Conservation (phyloP, 495 filamentous ascomycete genomes). For the Tuber brumale region DNA sequence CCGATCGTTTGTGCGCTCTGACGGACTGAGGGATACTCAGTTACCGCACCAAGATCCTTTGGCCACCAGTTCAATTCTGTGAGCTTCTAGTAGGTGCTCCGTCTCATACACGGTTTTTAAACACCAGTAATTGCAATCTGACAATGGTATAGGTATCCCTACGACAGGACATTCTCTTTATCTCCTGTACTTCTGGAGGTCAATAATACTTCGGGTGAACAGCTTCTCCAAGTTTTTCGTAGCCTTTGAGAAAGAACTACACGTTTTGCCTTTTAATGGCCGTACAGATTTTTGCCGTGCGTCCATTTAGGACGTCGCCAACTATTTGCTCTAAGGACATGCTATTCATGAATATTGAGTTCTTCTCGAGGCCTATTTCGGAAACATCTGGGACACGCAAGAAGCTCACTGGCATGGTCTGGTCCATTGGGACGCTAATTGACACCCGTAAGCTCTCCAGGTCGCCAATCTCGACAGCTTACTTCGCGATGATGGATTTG, state of each 20-base stretch:
- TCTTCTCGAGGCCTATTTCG: background rate
- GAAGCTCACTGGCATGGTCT: slow-evolving; percentile 8
- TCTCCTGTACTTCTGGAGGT: slow-evolving; percentile 63
- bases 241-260: slow-evolving; percentile 58
- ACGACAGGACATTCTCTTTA: slow-evolving; percentile 51
- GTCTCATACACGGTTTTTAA: background rate
- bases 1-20: too few relatives aligned
- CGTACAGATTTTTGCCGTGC: slow-evolving; percentile 14
- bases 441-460: slow-evolving; percentile 10
- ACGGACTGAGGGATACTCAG: slow-evolving; percentile 44
- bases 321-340: background rate
- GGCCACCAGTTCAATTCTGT: slow-evolving; percentile 66
- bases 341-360: slow-evolving; percentile 6
- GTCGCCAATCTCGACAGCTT: background rate
- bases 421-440: slow-evolving; percentile 13
- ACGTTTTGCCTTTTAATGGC: slow-evolving; percentile 61
- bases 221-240: slow-evolving; percentile 54
- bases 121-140: background rate
- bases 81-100: slow-evolving; percentile 55
- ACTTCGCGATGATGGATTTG: slow-evolving; percentile 54
- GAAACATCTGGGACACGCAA: background rate
- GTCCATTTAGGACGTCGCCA: background rate
- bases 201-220: slow-evolving; percentile 68
- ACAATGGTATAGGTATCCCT: slow-evolving; percentile 51
- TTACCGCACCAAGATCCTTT: slow-evolving; percentile 60